Percentiles rank a stretch among this genome's conserved stretches.
Evolutionary conservation across 345 rosid genomes (phyloP).

Genomic region (Brassica napus): Da-Ae NC_063446.1:13436001-13436500

Average conservation of each 20-base stretch:
- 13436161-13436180: slow-evolving; percentile 97
- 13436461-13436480: slow-evolving; percentile 95
- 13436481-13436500: slow-evolving; percentile 99
- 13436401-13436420: slow-evolving; percentile 23
- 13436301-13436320: slow-evolving; percentile 88
- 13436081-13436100: slow-evolving; percentile 8
- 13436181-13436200: slow-evolving; percentile 96
- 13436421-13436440: not conserved
- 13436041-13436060: slow-evolving; percentile 13
- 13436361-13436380: slow-evolving; percentile 20
- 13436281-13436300: slow-evolving; percentile 94
- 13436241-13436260: slow-evolving; percentile 83
- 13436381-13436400: slow-evolving; percentile 22
- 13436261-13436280: slow-evolving; percentile 98
- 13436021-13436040: slow-evolving; percentile 64
- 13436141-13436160: slow-evolving; percentile 89
- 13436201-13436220: slow-evolving; percentile 80
- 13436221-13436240: slow-evolving; percentile 95
- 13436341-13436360: slow-evolving; percentile 92
- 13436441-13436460: slow-evolving; percentile 8
- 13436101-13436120: slow-evolving; percentile 21
- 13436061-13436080: slow-evolving; percentile 4
- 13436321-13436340: slow-evolving; percentile 94
- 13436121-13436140: slow-evolving; percentile 77
- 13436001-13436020: slow-evolving; percentile 84